These are phyloP conservation scores for Brassica incana DNA, from an alignment of 345 rosid species.

Conservation along the genomic window DNA sequence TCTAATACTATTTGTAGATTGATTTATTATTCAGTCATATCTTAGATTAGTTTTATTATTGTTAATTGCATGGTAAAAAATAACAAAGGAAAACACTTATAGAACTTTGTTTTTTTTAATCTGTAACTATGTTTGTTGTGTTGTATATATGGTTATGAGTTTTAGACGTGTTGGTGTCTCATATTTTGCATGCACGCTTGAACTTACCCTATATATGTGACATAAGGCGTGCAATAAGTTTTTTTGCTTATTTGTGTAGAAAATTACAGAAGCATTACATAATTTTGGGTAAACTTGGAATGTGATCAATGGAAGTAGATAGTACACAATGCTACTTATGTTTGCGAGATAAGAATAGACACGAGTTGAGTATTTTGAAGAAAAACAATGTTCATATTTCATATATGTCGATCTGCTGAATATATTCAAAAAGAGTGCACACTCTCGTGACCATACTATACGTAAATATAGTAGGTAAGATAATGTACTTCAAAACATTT, in stretches of 20 bases:
- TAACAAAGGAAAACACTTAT: neutral
- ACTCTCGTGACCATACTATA: no score
- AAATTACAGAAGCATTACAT: slow-evolving; percentile 23
- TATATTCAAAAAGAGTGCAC: no score
- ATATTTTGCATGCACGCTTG: neutral
- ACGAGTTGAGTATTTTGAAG: neutral
- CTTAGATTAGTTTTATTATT: neutral
- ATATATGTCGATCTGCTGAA: neutral
- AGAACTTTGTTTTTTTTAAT: neutral
- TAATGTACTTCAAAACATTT: no score
- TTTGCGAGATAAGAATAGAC: neutral
- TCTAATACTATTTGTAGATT: neutral
- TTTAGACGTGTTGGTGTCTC: slow-evolving; percentile 21
- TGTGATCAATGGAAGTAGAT: slow-evolving; percentile 26
- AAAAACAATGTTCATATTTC: neutral
- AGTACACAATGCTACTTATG: slow-evolving; percentile 30
- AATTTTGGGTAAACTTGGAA: slow-evolving; percentile 20
- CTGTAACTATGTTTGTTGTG: neutral
- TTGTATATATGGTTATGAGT: neutral
- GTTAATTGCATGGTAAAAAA: neutral
- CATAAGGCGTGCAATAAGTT: slow-evolving; percentile 14
- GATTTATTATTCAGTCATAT: neutral
- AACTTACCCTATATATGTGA: slow-evolving; percentile 8
- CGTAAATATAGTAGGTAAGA: no score
- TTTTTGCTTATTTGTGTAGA: slow-evolving; percentile 20